Evolutionary conservation across 2,329 filamentous ascomycete genomes (phyloP).

Genomic region (Fusarium sororula): DNA sequence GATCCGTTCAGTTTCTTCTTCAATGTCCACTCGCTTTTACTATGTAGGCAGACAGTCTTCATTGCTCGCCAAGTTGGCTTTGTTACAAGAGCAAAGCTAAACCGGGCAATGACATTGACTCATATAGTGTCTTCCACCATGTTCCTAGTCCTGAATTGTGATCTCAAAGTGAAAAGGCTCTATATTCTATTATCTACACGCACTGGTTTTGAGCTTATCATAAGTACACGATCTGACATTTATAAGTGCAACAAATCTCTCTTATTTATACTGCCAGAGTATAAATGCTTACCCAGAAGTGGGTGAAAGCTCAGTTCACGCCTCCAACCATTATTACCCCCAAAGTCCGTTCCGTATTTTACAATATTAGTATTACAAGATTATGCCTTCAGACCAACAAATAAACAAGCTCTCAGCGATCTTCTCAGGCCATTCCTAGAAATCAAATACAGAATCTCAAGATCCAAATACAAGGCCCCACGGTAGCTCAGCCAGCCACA

Average conservation of each 20-base stretch:
- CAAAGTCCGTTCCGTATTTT: neutral
- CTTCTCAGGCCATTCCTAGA: no score
- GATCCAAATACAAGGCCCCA: neutral
- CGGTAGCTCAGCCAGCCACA: constrained; percentile 45
- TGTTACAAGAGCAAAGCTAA: neutral
- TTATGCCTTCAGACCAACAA: neutral
- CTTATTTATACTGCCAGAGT: neutral
- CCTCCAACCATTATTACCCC: neutral
- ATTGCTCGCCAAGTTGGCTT: neutral
- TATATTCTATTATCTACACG: neutral
- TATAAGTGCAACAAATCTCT: neutral
- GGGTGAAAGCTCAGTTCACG: neutral
- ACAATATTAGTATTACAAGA: neutral
- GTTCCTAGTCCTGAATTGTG: neutral
- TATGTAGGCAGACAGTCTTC: neutral
- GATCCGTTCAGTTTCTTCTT: neutral
- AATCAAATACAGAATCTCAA: neutral
- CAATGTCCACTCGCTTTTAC: neutral
- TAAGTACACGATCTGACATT: rapidly evolving
- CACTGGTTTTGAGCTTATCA: no score
- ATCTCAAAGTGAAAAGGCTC: neutral
- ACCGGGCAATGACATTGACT: neutral
- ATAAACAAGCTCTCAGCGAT: neutral
- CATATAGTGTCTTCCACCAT: neutral
- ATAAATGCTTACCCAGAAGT: neutral